Evolutionary conservation across 2,329 filamentous ascomycete species (phyloP).

Genomic region (Penicillium sp.): DNA sequence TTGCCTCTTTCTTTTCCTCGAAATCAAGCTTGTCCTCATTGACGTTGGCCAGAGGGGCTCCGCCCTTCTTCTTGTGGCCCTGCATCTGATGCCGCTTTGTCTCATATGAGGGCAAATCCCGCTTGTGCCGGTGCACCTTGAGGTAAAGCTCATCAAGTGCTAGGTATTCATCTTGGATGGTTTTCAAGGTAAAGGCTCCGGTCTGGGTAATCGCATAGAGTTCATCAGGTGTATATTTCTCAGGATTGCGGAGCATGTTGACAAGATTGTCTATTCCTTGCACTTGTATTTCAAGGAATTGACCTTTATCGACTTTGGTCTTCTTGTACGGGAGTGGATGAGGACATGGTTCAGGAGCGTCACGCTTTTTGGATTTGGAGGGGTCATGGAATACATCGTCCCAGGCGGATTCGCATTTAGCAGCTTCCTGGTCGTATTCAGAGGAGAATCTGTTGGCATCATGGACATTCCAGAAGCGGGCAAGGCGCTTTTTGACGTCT

Average conservation of each 20-base stretch:
- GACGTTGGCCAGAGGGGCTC: slow-evolving; percentile 18
- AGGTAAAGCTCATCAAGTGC: slow-evolving; percentile 52
- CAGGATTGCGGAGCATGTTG: slow-evolving; percentile 38
- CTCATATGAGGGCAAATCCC: slow-evolving; percentile 11
- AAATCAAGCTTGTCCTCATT: slow-evolving; percentile 38
- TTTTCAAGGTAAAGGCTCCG: slow-evolving; percentile 51
- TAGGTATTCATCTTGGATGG: slow-evolving; percentile 61
- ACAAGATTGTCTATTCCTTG: slow-evolving; percentile 34
- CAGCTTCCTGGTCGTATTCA: slow-evolving; percentile 34
- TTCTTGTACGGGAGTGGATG: slow-evolving; percentile 39
- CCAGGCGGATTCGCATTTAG: slow-evolving; percentile 36
- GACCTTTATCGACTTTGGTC: slow-evolving; percentile 29
- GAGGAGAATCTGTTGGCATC: slow-evolving; percentile 35
- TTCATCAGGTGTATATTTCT: slow-evolving; percentile 50
- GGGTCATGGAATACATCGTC: slow-evolving; percentile 31
- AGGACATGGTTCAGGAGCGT: slow-evolving; percentile 22
- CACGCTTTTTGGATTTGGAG: slow-evolving; percentile 33
- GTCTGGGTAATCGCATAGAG: slow-evolving; percentile 58
- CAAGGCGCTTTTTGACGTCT: slow-evolving; percentile 34
- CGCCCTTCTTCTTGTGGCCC: slow-evolving; percentile 22
- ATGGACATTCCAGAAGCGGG: slow-evolving; percentile 40
- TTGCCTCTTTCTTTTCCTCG: slow-evolving; percentile 61
- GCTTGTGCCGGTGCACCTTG: slow-evolving; percentile 46
- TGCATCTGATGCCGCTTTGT: slow-evolving; percentile 40
- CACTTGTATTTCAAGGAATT: slow-evolving; percentile 39